Evolutionary conservation across 208 protist species (phyloP).

Genomic region (Trypanosoma caninum): DNA sequence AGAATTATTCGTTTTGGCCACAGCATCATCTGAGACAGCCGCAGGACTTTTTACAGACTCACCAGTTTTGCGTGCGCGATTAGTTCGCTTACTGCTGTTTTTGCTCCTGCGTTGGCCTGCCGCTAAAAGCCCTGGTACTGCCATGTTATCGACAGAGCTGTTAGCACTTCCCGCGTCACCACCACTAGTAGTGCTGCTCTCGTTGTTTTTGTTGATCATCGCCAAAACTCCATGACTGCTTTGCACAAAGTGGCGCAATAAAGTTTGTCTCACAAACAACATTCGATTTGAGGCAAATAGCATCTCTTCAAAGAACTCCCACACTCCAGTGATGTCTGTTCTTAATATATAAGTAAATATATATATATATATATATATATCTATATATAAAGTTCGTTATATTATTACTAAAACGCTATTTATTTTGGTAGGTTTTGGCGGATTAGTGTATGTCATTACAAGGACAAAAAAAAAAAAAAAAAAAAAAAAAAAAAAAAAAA

Average conservation of each 20-base stretch:
- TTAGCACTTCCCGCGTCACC: not conserved
- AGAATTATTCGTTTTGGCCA: too few species aligned
- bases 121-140: too few species aligned
- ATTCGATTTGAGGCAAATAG: constrained; percentile 2
- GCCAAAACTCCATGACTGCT: not conserved
- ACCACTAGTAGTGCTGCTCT: not conserved
- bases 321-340: constrained; percentile 7
- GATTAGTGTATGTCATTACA: too few species aligned
- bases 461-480: not conserved
- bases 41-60: too few species aligned
- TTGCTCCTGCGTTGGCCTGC: not conserved
- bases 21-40: too few species aligned
- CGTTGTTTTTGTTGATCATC: not conserved
- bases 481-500: not conserved
- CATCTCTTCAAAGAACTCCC: constrained; percentile 12
- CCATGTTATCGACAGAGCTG: too few species aligned
- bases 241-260: not conserved
- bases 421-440: too few species aligned
- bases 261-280: not conserved
- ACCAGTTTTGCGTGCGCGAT: too few species aligned
- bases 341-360: constrained; percentile 11
- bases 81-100: not conserved
- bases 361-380: constrained; percentile 11
- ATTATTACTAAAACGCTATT: not conserved
- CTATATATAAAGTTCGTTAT: not conserved